Percentiles rank a stretch among this genome's conserved stretches.
phyloP scores from a whole-genome alignment of 1,284 basidiomycete species.

The Moesziomyces parantarcticus region DNA sequence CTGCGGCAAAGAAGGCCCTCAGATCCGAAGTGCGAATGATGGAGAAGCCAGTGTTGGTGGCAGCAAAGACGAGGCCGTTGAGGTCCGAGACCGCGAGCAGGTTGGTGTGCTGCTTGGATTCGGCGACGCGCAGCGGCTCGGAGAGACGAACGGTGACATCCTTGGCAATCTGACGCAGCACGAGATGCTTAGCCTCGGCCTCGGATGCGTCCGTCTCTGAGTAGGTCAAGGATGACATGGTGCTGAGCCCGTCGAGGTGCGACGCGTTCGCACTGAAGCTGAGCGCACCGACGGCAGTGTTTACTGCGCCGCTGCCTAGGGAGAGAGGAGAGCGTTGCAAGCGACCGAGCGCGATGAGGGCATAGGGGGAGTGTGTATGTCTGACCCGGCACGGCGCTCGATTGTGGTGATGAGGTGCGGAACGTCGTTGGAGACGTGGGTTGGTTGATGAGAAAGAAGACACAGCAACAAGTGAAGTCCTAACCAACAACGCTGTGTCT shows the following conservation, averaged over 20 bases:
- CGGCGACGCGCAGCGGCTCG: constrained; percentile 44
- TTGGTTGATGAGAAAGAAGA: neutral
- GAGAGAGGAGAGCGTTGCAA: neutral
- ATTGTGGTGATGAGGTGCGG: neutral
- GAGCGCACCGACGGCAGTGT: neutral
- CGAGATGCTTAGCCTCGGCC: constrained; percentile 70
- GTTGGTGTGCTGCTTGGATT: constrained; percentile 49
- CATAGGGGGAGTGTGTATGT: neutral
- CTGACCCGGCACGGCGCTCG: no score
- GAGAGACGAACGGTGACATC: constrained; percentile 63
- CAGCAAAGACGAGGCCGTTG: constrained; percentile 68
- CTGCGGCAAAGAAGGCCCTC: constrained; percentile 39
- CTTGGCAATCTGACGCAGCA: constrained; percentile 58
- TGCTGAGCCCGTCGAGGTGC: constrained; percentile 2
- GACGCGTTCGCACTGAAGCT: neutral
- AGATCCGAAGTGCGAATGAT: constrained; percentile 61
- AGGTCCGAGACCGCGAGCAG: constrained; percentile 69
- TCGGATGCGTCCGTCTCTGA: constrained; percentile 29
- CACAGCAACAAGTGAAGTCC: no score
- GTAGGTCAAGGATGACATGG: constrained; percentile 12
- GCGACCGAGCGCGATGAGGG: neutral
- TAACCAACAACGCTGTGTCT: no score
- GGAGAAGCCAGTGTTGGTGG: constrained; percentile 66
- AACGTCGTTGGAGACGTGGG: neutral
- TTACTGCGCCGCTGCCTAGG: neutral